These are phyloP conservation scores for Pyricularia grisea DNA, from an alignment of 2,329 filamentous ascomycete species.

Conservation along the genomic window DNA sequence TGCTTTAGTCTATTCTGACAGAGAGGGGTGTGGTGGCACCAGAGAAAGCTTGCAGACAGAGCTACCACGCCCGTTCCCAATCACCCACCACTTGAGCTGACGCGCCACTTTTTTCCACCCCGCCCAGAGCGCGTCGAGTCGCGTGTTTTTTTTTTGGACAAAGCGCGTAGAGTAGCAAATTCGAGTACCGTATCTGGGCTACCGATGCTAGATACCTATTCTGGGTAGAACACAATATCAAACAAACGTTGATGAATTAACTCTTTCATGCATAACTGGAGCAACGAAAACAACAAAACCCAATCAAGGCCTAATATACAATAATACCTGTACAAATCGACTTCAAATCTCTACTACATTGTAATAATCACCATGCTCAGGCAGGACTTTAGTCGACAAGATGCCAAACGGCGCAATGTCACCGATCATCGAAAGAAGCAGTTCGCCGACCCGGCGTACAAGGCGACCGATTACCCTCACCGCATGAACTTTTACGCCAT, in stretches of 20 bases:
- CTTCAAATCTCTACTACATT: not conserved
- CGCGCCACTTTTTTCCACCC: not conserved
- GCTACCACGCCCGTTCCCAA: not conserved
- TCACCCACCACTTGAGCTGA: not conserved
- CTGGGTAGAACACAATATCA: not conserved
- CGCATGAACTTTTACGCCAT: conserved; percentile 87
- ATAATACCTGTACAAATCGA: not conserved
- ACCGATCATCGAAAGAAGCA: conserved; percentile 79
- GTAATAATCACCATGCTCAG: conserved; percentile 30
- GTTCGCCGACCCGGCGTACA: conserved; percentile 69
- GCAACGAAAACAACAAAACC: not conserved
- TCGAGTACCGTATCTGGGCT: too few relatives aligned
- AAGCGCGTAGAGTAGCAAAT: not conserved
- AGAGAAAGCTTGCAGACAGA: too few relatives aligned
- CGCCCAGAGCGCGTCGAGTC: not conserved
- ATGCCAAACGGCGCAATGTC: conserved; percentile 65
- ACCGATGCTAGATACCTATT: not conserved
- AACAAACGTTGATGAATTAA: not conserved
- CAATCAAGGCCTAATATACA: not conserved
- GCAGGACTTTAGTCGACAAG: conserved; percentile 40
- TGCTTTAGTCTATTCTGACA: not conserved
- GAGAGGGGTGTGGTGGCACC: not conserved
- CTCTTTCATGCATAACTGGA: not conserved
- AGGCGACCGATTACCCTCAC: conserved; percentile 70
- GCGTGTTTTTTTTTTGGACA: not conserved